These are phyloP conservation scores for Pochonia chlamydosporia DNA, from an alignment of 2,329 filamentous ascomycete genomes.

Conservation along the genomic window DNA sequence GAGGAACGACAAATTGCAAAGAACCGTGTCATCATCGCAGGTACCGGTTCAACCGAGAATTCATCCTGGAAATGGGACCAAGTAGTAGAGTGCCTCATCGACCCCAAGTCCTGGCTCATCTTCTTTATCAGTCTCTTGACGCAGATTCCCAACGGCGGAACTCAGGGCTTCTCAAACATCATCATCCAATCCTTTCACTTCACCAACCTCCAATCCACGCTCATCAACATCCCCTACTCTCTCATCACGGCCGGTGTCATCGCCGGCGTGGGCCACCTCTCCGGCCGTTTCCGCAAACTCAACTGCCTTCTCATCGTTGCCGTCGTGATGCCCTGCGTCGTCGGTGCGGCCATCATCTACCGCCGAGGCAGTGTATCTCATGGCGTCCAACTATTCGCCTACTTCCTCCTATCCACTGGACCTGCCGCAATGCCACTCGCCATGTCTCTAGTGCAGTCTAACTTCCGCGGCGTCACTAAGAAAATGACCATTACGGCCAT, in stretches of 20 bases:
- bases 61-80: conserved; percentile 45
- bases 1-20: conserved; percentile 44
- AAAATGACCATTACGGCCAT: conserved; percentile 54
- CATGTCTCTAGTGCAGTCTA: conserved; percentile 49
- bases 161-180: conserved; percentile 53
- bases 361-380: conserved; percentile 32
- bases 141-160: conserved; percentile 58
- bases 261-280: conserved; percentile 42
- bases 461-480: conserved; percentile 52
- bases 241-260: conserved; percentile 43
- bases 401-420: conserved; percentile 50
- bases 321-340: conserved; percentile 44
- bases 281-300: conserved; percentile 43
- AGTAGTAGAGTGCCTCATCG: conserved; percentile 44
- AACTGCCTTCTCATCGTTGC: conserved; percentile 46
- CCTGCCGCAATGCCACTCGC: conserved; percentile 48
- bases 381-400: conserved; percentile 47
- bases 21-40: conserved; percentile 41
- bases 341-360: conserved; percentile 49
- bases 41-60: conserved; percentile 45
- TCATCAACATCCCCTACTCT: conserved; percentile 55
- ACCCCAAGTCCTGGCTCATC: conserved; percentile 57
- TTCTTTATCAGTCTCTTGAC: conserved; percentile 45
- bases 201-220: conserved; percentile 45
- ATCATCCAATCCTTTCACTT: conserved; percentile 52